Evolutionary conservation across 345 rosid species (phyloP), one percentile per base, ranked within the genome.

Genomic region (Syzygium oleosum): DNA sequence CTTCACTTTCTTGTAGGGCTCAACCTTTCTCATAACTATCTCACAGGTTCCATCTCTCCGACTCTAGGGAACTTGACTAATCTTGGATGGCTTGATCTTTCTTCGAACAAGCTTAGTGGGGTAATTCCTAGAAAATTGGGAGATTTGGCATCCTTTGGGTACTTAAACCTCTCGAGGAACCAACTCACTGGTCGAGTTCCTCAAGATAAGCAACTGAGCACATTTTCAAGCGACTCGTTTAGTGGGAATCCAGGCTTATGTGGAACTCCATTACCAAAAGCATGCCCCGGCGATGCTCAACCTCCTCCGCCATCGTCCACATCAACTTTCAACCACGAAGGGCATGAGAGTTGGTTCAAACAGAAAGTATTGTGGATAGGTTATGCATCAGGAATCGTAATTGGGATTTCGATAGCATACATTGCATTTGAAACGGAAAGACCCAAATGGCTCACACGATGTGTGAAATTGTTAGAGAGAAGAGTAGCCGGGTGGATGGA

Each of bases 291-390:
- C 13, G 6, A 68, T 34, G 25, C 23, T 34, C 79, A 34, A 17
- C 3, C 46, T 34, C 79, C 13, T 68, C 25, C 46, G 4, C 13
- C 46, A 17, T 4, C 7, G 1, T 68, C 7, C 1, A 34, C 22
- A 34, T 34, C 6, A 68, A 31, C 79, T 34, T 68, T 16, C 1
- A 0, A 68, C 2, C 0, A 2, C 13, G 0, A 34, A 34, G 7
- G 46, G 23, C 46, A 17, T 34, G 46, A 34, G 46, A 68, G 79
- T 2, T 68, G 46, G 79, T 34, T 68, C 7, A 16, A 68, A 16
- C 13, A 34, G 0, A 68, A 68, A 16, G 9, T 0, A 17, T 0
- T 34, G 23, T 68, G 79, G 46, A 4, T 68, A 0, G 46, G 79
- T 21, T 34, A 68, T 68, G 79, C 25, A 17, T 68, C 13, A 0